phyloP scores from a whole-genome alignment of 192 early-diverging fungal genomes.

The Backusella parvicylindrica region DNA sequence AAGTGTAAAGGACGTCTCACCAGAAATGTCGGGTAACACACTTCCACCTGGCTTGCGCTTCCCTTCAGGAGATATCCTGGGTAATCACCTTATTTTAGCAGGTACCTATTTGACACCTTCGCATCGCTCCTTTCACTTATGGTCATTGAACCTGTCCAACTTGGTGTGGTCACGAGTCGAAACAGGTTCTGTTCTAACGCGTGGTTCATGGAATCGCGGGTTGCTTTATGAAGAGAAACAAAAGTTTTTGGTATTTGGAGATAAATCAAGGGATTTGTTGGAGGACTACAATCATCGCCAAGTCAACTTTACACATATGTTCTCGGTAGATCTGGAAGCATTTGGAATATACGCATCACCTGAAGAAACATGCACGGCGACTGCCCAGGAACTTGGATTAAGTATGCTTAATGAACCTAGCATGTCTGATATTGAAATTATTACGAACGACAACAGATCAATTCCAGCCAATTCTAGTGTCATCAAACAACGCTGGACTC shows the following conservation, averaged over 20 bases:
- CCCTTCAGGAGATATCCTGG: conserved; percentile 63
- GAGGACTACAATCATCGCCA: conserved; percentile 78
- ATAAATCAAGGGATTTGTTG: conserved; percentile 58
- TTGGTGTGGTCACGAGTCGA: conserved; percentile 61
- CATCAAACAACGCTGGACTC: conserved; percentile 49
- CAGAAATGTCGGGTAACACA: conserved; percentile 52
- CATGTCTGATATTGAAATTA: conserved; percentile 53
- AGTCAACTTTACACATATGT: conserved; percentile 71
- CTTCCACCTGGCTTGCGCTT: conserved; percentile 73
- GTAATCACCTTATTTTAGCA: conserved; percentile 60
- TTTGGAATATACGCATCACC: conserved; percentile 61
- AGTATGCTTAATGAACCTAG: conserved; percentile 47
- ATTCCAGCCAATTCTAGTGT: conserved; percentile 52
- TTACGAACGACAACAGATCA: conserved; percentile 43
- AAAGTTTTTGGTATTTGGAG: conserved; percentile 66
- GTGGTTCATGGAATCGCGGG: conserved; percentile 77
- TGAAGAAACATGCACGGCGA: conserved; percentile 42
- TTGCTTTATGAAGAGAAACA: conserved; percentile 58
- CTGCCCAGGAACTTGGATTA: conserved; percentile 54
- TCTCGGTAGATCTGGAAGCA: conserved; percentile 65
- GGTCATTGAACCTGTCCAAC: conserved; percentile 59
- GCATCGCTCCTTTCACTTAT: conserved; percentile 62
- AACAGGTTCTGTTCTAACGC: conserved; percentile 59
- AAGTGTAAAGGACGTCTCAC: conserved; percentile 55
- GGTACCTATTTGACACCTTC: conserved; percentile 66